These are phyloP conservation scores for Sporobolomyces roseus DNA, from an alignment of 768 basidiomycete species.

Conservation along the genomic window DNA sequence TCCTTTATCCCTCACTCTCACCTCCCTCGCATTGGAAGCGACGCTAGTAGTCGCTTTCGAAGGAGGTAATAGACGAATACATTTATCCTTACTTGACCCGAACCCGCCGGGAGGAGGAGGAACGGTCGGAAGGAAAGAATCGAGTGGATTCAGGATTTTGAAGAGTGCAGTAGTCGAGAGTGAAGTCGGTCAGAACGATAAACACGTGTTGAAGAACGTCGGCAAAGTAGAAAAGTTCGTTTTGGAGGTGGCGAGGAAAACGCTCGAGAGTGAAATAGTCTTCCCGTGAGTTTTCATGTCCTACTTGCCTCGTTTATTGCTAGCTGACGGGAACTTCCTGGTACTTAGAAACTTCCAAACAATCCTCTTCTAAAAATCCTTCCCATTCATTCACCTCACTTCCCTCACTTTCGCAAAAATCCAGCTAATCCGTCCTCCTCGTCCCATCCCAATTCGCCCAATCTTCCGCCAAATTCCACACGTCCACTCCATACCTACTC, in stretches of 20 bases:
- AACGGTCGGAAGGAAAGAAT: constrained; percentile 1
- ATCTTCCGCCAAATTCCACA: no score
- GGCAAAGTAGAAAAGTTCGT: constrained; percentile 92
- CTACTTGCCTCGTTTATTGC: no score
- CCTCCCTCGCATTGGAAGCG: constrained; percentile 77
- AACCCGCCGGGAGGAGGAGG: background rate
- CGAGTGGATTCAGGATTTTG: constrained; percentile 72
- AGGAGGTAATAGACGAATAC: constrained; percentile 71
- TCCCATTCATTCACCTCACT: background rate
- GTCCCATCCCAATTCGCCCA: no score
- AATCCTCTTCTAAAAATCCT: constrained; percentile 18
- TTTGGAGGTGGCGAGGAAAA: constrained; percentile 89
- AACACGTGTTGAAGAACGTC: constrained; percentile 92
- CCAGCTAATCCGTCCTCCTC: no score
- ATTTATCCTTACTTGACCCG: constrained; percentile 71
- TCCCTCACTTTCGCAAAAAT: background rate
- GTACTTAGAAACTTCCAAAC: constrained; percentile 37
- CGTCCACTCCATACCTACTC: no score
- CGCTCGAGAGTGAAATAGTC: constrained; percentile 58
- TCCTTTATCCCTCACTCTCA: constrained; percentile 89
- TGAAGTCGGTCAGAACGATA: constrained; percentile 92
- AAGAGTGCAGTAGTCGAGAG: constrained; percentile 88
- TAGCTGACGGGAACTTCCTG: no score
- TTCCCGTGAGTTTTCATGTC: constrained; percentile 31
- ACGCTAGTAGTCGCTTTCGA: constrained; percentile 90